These are phyloP conservation scores for Tricholoma hemisulphureum DNA, from an alignment of 768 basidiomycete genomes.

Conservation along the genomic window DNA sequence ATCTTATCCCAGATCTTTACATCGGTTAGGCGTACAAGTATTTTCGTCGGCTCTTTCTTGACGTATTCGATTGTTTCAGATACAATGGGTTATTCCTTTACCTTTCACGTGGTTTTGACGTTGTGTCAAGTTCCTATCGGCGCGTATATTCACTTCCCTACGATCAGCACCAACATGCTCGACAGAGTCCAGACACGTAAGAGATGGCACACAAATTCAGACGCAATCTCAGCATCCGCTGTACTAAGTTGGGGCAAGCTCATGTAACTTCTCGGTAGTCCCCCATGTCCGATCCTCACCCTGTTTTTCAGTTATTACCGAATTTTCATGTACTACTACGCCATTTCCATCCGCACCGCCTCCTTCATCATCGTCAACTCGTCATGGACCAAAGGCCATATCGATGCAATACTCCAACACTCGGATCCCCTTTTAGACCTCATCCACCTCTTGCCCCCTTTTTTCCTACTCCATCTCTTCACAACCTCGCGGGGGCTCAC, in stretches of 20 bases:
- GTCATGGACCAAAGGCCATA: conserved; percentile 87
- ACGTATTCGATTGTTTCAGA: conserved; percentile 48
- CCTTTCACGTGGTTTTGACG: conserved; percentile 72
- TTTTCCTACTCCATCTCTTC: conserved; percentile 31
- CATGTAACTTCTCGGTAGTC: conserved; percentile 37
- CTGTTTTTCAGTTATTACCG: conserved; percentile 71
- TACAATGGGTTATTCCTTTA: conserved; percentile 98
- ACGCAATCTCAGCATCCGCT: conserved; percentile 51
- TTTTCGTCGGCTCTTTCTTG: conserved; percentile 7
- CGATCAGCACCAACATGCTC: conserved; percentile 94
- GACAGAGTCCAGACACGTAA: conserved; percentile 64
- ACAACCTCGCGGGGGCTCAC: conserved; percentile 24
- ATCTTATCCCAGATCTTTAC: conserved; percentile 84
- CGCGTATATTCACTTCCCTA: conserved; percentile 95
- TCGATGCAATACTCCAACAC: conserved; percentile 68
- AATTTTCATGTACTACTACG: conserved; percentile 82
- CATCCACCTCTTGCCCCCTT: conserved; percentile 44
- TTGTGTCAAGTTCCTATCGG: conserved; percentile 71
- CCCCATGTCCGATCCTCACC: neutral
- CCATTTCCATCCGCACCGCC: conserved; percentile 67
- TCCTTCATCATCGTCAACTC: conserved; percentile 92
- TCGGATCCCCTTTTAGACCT: conserved; percentile 49
- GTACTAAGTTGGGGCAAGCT: conserved; percentile 63
- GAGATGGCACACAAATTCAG: conserved; percentile 62
- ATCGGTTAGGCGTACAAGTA: conserved; percentile 57